Evolutionary conservation across 2,329 filamentous ascomycete genomes (phyloP).

Genomic region (Colletotrichum kahawae): DNA sequence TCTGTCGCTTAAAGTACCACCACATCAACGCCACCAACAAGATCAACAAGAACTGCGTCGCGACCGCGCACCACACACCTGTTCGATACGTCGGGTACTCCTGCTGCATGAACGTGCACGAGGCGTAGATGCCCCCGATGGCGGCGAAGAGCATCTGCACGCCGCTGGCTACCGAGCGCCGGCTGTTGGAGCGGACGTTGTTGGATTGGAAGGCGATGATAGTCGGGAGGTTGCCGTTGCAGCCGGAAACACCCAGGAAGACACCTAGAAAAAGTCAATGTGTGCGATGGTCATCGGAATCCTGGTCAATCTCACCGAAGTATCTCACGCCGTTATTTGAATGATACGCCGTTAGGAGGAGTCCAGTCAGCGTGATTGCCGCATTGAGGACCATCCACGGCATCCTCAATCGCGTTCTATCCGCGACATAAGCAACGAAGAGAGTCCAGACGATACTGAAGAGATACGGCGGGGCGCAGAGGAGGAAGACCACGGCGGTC

Average conservation of each 20-base stretch:
- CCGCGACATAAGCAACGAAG: neutral
- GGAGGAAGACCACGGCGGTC: conserved; percentile 32
- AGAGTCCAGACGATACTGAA: neutral
- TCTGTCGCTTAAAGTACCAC: conserved; percentile 19
- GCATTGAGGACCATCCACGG: conserved; percentile 28
- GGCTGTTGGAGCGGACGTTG: conserved; percentile 34
- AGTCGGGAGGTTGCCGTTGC: conserved; percentile 20
- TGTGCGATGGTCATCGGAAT: fast-evolving
- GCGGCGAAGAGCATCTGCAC: conserved; percentile 35
- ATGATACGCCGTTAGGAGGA: neutral
- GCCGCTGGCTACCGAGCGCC: conserved; percentile 31
- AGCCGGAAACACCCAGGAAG: conserved; percentile 22
- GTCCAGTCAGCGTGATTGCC: conserved; percentile 17
- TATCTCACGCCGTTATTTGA: conserved; percentile 32
- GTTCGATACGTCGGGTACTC: conserved; percentile 32
- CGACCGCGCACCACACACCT: conserved; percentile 31
- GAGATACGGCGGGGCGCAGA: neutral
- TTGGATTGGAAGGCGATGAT: conserved; percentile 30
- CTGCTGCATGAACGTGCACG: conserved; percentile 34
- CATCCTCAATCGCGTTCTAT: conserved; percentile 23
- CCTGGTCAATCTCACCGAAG: conserved; percentile 19
- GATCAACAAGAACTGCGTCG: conserved; percentile 24
- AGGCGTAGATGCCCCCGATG: conserved; percentile 34
- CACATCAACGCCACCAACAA: conserved; percentile 11
- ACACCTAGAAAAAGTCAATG: neutral